Evolutionary conservation across 192 early-diverging fungal species (phyloP).

Genomic region (Backusella sp.): DNA sequence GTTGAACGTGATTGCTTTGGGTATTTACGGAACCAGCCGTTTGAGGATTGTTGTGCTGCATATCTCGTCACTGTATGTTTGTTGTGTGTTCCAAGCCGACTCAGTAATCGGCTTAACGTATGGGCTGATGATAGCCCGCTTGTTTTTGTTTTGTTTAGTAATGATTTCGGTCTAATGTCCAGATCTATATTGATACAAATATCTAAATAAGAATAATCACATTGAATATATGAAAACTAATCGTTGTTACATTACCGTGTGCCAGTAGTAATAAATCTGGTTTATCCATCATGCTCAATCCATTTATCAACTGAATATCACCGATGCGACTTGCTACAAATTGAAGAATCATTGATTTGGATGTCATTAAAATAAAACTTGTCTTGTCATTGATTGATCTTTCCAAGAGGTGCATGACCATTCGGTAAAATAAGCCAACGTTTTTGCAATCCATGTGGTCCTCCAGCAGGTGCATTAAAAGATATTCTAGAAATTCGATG

Average conservation of each 20-base stretch:
- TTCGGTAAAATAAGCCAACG: slow-evolving; percentile 20
- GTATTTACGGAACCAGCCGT: slow-evolving; percentile 6
- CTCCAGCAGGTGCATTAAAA: slow-evolving; percentile 21
- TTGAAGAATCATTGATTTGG: slow-evolving; percentile 8
- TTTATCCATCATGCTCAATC: background rate
- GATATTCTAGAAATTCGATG: slow-evolving; percentile 28
- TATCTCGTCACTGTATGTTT: background rate
- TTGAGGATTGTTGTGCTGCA: background rate
- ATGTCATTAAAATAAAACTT: background rate
- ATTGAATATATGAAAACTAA: background rate
- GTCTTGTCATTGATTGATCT: background rate
- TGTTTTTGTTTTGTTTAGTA: background rate
- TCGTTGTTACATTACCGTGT: background rate
- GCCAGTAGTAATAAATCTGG: background rate
- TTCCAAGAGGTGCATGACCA: background rate
- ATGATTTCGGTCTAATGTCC: slow-evolving; percentile 5
- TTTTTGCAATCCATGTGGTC: slow-evolving; percentile 28
- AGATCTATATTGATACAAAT: background rate
- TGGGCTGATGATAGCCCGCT: background rate
- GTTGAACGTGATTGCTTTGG: background rate
- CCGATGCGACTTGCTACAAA: background rate
- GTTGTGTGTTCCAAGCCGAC: background rate
- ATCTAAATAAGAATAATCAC: background rate
- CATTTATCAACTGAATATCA: background rate
- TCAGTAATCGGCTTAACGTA: background rate